Base-by-base conservation (phyloP, 257 asterid species). In the Verbena officinalis region DNA sequence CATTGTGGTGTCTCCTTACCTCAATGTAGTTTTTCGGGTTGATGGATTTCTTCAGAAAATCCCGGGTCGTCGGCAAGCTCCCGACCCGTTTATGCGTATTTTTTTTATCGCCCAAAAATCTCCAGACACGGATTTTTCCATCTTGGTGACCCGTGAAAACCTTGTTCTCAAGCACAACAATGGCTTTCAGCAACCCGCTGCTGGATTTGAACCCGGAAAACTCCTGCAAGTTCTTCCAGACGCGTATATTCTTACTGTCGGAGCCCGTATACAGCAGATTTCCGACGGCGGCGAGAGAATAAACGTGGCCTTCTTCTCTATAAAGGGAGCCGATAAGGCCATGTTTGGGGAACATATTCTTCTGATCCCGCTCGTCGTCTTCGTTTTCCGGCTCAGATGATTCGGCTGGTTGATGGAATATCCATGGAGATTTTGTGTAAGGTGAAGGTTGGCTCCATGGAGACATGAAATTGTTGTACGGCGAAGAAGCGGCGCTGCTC, bases 121-220 rank as follows among this genome's bases (percentile, higher is more conserved):
- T 90, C 99, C 99, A 93, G 0, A 93, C 79, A 50, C 98, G 82
- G 70, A 91, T 91, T 56, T 78, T 86, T 9, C 98, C 98, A 8
- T 91, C 98, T 12, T 91, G 98, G 51, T 86, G 98, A 5, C 98
- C 96, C 30, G 98, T 88, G 48, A 89, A 88, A 1, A 91, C 73
- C 69, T 67, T 83, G 4, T 83, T 82, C 0, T 70, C 82, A 4
- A 65, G 44, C 19, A 84, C 75, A 5, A 88, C 88, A 21, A 91
- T 89, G 12, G 96, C 94, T 62, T 91, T 91, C 0, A 91, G 95
- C 21, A 91, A 78, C 8, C 98, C 98, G 31, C 95, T 86, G 22
- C 86, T 64, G 6, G 95, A 84, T 59, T 89, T 89, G 40, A 91
- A 91, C 58, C 95, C 95, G 0, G 98, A 76, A 20, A 55, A 84